phyloP scores from a whole-genome alignment of 345 rosid genomes.

The Boechera stricta region DNA sequence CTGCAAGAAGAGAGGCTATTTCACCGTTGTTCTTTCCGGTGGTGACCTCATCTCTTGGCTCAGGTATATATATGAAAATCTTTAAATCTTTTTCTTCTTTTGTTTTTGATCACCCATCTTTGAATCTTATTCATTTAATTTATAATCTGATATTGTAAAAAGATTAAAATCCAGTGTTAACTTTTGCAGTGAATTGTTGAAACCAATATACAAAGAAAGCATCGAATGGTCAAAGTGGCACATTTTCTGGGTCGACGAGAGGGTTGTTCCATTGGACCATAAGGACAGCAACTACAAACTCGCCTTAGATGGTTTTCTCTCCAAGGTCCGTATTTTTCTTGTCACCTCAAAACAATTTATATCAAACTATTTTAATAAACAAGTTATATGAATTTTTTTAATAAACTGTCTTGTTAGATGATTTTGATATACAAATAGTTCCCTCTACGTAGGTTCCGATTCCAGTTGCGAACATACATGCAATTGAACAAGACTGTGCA shows the following conservation, averaged over 20 bases:
- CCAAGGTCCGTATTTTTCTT: conserved; percentile 52
- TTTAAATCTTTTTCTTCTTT: not conserved
- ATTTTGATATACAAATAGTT: not conserved
- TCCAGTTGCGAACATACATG: conserved; percentile 57
- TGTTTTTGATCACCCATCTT: not conserved
- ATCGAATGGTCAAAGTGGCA: conserved; percentile 94
- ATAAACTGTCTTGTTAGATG: not conserved
- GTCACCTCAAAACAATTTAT: not conserved
- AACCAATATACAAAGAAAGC: conserved; percentile 51
- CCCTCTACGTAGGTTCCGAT: conserved; percentile 56
- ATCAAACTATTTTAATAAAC: not conserved
- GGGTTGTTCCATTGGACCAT: conserved; percentile 80
- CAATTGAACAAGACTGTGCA: conserved; percentile 69
- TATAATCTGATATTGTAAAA: not conserved
- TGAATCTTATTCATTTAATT: not conserved
- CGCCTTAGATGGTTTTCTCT: conserved; percentile 73
- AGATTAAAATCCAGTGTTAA: not conserved
- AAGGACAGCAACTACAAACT: conserved; percentile 83
- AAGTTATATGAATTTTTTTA: too few relatives aligned
- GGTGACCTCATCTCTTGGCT: conserved; percentile 75
- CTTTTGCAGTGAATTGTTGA: conserved; percentile 57
- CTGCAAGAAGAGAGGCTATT: conserved; percentile 56
- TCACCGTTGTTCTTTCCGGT: conserved; percentile 82
- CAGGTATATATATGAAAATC: conserved; percentile 41
- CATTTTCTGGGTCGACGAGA: conserved; percentile 93